Percentiles rank a stretch among this genome's conserved stretches.
Evolutionary conservation across 345 rosid species (phyloP).

Genomic region (Chamaenerion angustifolium): DNA sequence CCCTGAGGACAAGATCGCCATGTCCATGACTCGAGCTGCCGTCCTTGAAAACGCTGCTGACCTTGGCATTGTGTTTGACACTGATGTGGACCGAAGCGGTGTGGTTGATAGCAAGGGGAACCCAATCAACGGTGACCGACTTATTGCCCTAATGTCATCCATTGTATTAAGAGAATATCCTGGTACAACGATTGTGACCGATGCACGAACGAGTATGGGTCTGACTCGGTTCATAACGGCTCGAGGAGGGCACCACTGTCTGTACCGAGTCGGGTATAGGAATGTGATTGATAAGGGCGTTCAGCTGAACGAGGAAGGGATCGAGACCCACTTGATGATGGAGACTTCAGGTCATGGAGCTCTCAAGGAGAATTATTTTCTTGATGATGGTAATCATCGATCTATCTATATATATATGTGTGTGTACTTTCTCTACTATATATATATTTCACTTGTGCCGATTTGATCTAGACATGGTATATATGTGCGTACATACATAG

Average conservation of each 20-base stretch:
- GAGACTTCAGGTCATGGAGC: slow-evolving; percentile 98
- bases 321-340: slow-evolving; percentile 89
- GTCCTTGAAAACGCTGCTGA: slow-evolving; percentile 63
- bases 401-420: too few species aligned
- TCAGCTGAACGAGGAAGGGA: slow-evolving; percentile 54
- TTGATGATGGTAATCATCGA: slow-evolving; percentile 53
- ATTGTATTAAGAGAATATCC: slow-evolving; percentile 77
- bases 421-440: too few species aligned
- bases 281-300: slow-evolving; percentile 90
- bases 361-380: slow-evolving; percentile 75
- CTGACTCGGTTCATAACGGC: slow-evolving; percentile 52
- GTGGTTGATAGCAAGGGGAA: slow-evolving; percentile 70
- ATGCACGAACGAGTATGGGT: slow-evolving; percentile 81
- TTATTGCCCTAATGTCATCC: slow-evolving; percentile 79
- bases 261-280: slow-evolving; percentile 83
- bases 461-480: too few species aligned
- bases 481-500: too few species aligned
- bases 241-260: slow-evolving; percentile 76
- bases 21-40: slow-evolving; percentile 68
- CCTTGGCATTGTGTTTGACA: slow-evolving; percentile 93
- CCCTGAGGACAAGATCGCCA: slow-evolving; percentile 77
- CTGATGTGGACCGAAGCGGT: slow-evolving; percentile 88
- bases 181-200: slow-evolving; percentile 64
- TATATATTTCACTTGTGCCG: too few species aligned
- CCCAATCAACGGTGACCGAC: slow-evolving; percentile 81